Evolutionary conservation across 306 rosid species (phyloP).

Genomic region (Mucuna pruriens): DNA sequence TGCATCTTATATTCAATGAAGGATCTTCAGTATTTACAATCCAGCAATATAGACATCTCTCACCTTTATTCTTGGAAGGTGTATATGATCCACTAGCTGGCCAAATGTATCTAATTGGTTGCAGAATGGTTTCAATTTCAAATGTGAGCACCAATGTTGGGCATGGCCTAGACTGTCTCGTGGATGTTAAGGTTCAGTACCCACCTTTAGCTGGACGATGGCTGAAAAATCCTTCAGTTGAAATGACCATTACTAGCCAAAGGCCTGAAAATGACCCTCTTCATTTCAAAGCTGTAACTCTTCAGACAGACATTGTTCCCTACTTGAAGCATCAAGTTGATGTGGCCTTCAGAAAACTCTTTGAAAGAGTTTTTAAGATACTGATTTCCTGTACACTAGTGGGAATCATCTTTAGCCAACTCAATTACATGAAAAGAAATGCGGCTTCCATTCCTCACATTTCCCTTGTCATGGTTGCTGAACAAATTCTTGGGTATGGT

Average conservation of each 20-base stretch:
- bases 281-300: neutral
- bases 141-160: neutral
- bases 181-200: conserved; percentile 36
- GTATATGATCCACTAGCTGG: conserved; percentile 29
- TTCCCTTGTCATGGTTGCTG: conserved; percentile 27
- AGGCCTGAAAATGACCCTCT: conserved; percentile 28
- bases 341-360: conserved; percentile 10
- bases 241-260: conserved; percentile 18
- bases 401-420: conserved; percentile 26
- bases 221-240: conserved; percentile 25
- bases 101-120: conserved; percentile 33
- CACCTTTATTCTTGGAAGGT: conserved; percentile 36
- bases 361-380: conserved; percentile 26
- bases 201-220: conserved; percentile 22
- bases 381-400: conserved; percentile 6
- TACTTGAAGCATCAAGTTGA: neutral
- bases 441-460: conserved; percentile 9
- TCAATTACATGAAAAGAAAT: conserved; percentile 21
- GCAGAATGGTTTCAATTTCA: conserved; percentile 26
- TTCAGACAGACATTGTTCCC: neutral
- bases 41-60: neutral
- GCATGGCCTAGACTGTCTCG: conserved; percentile 21
- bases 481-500: conserved; percentile 25
- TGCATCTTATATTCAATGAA: conserved; percentile 34
- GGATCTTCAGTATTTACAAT: neutral